phyloP scores from a whole-genome alignment of 352 stramenopile genomes.

The Globisporangium paroecandrum region DNA sequence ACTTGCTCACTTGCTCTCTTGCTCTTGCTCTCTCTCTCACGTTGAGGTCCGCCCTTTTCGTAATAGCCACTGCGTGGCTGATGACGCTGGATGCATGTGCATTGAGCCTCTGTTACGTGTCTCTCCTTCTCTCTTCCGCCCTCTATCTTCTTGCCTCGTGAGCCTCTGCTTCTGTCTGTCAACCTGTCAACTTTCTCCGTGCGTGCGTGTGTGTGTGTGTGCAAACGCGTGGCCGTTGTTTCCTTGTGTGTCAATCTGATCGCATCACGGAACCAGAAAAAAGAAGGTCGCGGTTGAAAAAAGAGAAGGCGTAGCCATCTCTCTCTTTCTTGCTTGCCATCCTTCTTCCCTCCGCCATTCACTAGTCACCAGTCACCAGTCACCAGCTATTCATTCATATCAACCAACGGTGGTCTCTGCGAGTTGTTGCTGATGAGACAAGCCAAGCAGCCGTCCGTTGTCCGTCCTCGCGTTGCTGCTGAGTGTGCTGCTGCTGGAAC shows the following conservation, averaged over 20 bases:
- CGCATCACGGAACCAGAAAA: background rate
- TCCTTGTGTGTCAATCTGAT: background rate
- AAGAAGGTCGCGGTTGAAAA: background rate
- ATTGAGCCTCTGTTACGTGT: background rate
- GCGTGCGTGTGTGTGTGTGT: background rate
- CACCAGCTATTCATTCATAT: background rate
- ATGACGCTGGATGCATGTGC: conserved; percentile 3
- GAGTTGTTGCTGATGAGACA: conserved; percentile 5
- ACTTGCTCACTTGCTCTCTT: background rate
- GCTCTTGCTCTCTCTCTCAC: background rate
- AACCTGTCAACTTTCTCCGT: background rate
- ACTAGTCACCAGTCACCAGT: no score
- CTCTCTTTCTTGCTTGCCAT: background rate
- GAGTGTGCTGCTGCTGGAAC: background rate
- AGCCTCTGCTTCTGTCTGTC: background rate
- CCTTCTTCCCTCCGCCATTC: no score
- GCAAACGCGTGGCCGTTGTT: background rate
- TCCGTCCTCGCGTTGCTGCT: background rate
- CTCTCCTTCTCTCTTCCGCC: background rate
- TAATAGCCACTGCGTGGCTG: conserved; percentile 6
- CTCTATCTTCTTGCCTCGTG: background rate
- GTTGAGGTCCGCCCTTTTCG: conserved; percentile 8
- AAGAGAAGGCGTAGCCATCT: background rate
- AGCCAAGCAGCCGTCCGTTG: background rate
- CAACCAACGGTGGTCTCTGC: background rate